A percentile compares a stretch with the other conserved stretches of the same genome.
phyloP scores from a whole-genome alignment of 768 basidiomycete genomes.

The Terana coerulea region DNA sequence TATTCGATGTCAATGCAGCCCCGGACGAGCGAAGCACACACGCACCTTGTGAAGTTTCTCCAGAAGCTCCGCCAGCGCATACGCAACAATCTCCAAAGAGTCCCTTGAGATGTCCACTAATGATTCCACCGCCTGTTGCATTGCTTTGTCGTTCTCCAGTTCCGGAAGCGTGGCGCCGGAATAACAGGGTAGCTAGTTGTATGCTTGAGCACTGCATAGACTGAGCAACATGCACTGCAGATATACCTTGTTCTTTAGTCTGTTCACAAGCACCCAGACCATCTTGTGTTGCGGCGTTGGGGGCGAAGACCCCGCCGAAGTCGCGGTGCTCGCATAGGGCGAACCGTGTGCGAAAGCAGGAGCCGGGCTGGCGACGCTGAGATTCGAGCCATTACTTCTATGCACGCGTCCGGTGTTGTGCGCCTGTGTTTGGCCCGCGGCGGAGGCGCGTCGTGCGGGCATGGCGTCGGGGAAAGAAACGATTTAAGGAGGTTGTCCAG shows the following conservation, averaged over 20 bases:
- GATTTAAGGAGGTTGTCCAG: too few species aligned
- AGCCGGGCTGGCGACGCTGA: constrained; percentile 22
- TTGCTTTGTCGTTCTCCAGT: constrained; percentile 72
- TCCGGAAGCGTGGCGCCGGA: constrained; percentile 72
- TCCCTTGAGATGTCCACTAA: constrained; percentile 77
- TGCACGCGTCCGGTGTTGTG: constrained; percentile 46
- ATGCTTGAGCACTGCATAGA: neutral
- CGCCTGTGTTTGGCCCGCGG: constrained; percentile 37
- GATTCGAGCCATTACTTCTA: constrained; percentile 56
- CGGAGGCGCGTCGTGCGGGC: constrained; percentile 62
- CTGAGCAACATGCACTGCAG: neutral
- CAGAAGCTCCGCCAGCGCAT: constrained; percentile 70
- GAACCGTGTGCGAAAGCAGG: constrained; percentile 14
- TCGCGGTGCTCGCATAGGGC: constrained; percentile 32
- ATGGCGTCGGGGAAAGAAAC: too few species aligned
- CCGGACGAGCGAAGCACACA: neutral
- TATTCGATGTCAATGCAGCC: neutral
- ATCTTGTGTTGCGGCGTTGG: constrained; percentile 77
- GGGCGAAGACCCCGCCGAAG: constrained; percentile 11
- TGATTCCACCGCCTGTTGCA: constrained; percentile 72
- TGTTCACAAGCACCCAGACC: constrained; percentile 72
- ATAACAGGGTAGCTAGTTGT: constrained; percentile 74
- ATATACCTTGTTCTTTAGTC: constrained; percentile 76
- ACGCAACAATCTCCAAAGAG: constrained; percentile 76
- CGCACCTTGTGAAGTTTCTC: constrained; percentile 75